Percentiles rank a stretch among this genome's conserved stretches.
Evolutionary conservation across 2,329 filamentous ascomycete genomes (phyloP).

Genomic region (Trichophyton schoenleinii): DNA sequence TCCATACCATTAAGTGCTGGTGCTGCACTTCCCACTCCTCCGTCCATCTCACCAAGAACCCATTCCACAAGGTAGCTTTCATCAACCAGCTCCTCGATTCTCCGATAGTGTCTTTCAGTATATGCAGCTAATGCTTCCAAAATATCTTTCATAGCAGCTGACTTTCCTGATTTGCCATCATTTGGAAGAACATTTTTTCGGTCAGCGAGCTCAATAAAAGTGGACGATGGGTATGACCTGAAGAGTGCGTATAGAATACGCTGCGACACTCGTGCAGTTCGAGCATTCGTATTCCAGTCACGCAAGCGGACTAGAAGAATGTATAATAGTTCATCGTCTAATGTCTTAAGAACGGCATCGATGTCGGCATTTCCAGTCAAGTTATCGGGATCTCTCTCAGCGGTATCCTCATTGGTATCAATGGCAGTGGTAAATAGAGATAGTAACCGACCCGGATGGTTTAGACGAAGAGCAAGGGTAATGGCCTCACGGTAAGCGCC

Average conservation of each 20-base stretch:
- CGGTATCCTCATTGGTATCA: conserved; percentile 30
- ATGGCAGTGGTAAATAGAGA: conserved; percentile 72
- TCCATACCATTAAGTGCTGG: conserved; percentile 15
- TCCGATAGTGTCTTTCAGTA: conserved; percentile 82
- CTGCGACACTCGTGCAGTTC: conserved; percentile 75
- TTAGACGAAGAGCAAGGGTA: conserved; percentile 77
- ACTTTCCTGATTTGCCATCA: conserved; percentile 20
- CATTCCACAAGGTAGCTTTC: conserved; percentile 93
- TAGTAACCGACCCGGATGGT: conserved; percentile 81
- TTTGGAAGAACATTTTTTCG: conserved; percentile 9
- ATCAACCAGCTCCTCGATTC: conserved; percentile 79
- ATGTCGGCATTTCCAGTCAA: conserved; percentile 45
- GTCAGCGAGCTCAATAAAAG: conserved; percentile 56
- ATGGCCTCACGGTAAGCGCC: conserved; percentile 90
- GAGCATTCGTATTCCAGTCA: conserved; percentile 96
- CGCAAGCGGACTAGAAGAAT: conserved; percentile 66
- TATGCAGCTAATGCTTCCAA: conserved; percentile 79
- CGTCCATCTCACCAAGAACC: conserved; percentile 87
- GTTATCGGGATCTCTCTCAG: conserved; percentile 21
- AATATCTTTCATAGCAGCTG: conserved; percentile 58
- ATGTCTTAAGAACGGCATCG: conserved; percentile 65
- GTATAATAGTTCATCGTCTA: conserved; percentile 79
- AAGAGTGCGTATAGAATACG: conserved; percentile 69
- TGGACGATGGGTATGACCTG: conserved; percentile 64
- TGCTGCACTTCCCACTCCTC: conserved; percentile 32